phyloP scores from a whole-genome alignment of 208 protist genomes.

The Wallacemonas sp. region DNA sequence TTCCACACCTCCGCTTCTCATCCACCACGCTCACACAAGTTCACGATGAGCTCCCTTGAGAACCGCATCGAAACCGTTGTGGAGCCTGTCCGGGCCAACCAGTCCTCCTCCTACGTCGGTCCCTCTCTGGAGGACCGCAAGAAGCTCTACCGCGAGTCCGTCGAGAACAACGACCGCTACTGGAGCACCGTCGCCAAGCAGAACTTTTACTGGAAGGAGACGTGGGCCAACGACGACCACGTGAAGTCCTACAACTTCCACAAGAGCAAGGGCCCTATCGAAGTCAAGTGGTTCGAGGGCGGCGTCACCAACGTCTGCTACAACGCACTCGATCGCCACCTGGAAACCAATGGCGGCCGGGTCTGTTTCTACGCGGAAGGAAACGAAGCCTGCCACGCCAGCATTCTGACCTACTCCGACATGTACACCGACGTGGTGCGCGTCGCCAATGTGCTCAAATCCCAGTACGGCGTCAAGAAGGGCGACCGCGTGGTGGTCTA shows the following conservation, averaged over 20 bases:
- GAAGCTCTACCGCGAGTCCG: slow-evolving; percentile 67
- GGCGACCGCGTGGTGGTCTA: slow-evolving; percentile 95
- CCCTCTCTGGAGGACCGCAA: slow-evolving; percentile 40
- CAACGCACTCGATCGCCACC: slow-evolving; percentile 89
- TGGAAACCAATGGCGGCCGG: slow-evolving; percentile 58
- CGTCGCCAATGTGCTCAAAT: slow-evolving; percentile 91
- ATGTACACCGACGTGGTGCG: slow-evolving; percentile 79
- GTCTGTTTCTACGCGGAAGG: slow-evolving; percentile 91
- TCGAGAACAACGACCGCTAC: slow-evolving; percentile 63
- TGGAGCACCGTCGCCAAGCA: slow-evolving; percentile 64
- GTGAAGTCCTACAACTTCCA: slow-evolving; percentile 82
- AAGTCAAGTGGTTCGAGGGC: slow-evolving; percentile 84
- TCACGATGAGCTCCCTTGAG: slow-evolving; percentile 8
- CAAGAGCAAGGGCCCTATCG: slow-evolving; percentile 62
- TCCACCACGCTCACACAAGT: not conserved
- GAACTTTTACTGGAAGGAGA: slow-evolving; percentile 72
- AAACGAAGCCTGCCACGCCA: slow-evolving; percentile 59
- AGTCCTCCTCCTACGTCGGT: slow-evolving; percentile 45
- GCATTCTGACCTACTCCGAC: slow-evolving; percentile 83
- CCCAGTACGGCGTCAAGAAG: slow-evolving; percentile 67
- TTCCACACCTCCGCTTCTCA: not conserved
- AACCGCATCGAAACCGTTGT: slow-evolving; percentile 16
- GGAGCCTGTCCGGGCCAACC: slow-evolving; percentile 25
- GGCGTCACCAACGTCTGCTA: slow-evolving; percentile 78
- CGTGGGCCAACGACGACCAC: slow-evolving; percentile 54